Evolutionary conservation across 2,329 filamentous ascomycete species (phyloP).

Genomic region (Fusarium falciforme): DNA sequence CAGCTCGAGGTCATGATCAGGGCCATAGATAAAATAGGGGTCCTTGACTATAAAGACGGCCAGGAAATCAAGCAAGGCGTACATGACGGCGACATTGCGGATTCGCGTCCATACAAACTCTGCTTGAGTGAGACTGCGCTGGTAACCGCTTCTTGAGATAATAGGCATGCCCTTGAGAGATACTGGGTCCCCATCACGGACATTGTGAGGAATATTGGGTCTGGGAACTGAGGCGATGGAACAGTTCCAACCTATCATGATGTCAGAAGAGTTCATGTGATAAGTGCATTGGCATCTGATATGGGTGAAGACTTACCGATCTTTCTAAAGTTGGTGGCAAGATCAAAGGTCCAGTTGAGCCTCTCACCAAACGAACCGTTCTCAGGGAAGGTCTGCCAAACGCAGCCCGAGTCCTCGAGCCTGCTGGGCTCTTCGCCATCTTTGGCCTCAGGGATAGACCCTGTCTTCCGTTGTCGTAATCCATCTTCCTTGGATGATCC

Average conservation of each 20-base stretch:
- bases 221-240: conserved; percentile 63
- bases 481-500: conserved; percentile 4
- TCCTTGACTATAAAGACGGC: conserved; percentile 79
- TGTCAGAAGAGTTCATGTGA: neutral
- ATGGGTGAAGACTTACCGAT: conserved; percentile 55
- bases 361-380: conserved; percentile 60
- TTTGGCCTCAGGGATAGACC: neutral
- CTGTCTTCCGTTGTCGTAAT: conserved; percentile 33
- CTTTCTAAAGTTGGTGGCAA: conserved; percentile 66
- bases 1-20: conserved; percentile 49
- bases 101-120: conserved; percentile 60
- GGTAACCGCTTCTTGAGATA: conserved; percentile 59
- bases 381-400: conserved; percentile 70
- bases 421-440: neutral
- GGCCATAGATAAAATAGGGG: conserved; percentile 76
- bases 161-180: conserved; percentile 56
- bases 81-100: conserved; percentile 63
- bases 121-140: conserved; percentile 54
- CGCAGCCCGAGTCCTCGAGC: conserved; percentile 58
- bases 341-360: conserved; percentile 66
- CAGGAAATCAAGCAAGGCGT: conserved; percentile 76
- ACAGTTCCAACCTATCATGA: conserved; percentile 66
- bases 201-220: conserved; percentile 52
- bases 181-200: conserved; percentile 51
- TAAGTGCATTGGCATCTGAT: neutral